These are phyloP conservation scores for Skeletonema tropicum DNA, from an alignment of 108 stramenopile species.

Conservation along the genomic window DNA sequence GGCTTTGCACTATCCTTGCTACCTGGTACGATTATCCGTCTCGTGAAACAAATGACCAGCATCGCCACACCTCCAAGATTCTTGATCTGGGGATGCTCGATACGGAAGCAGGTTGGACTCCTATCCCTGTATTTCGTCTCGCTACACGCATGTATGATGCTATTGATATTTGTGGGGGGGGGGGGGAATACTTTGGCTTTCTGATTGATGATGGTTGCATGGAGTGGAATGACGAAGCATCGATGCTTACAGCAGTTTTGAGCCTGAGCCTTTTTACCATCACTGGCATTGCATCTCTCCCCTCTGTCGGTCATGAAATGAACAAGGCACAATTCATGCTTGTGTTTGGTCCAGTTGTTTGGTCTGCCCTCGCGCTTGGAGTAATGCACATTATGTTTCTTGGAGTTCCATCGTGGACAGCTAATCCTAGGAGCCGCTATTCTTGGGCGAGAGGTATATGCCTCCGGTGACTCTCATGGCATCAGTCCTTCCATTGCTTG, in stretches of 20 bases:
- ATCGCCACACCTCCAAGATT: neutral
- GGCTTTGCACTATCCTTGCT: constrained; percentile 31
- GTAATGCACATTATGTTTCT: constrained; percentile 28
- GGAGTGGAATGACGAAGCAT: constrained; percentile 31
- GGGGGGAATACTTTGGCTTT: constrained; percentile 28
- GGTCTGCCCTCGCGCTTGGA: constrained; percentile 26
- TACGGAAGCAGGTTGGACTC: constrained; percentile 33
- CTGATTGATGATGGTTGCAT: constrained; percentile 3
- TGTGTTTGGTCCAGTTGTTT: constrained; percentile 33
- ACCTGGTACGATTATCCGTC: constrained; percentile 25
- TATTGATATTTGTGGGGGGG: constrained; percentile 20
- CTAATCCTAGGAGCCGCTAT: constrained; percentile 9
- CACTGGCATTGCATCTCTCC: constrained; percentile 28
- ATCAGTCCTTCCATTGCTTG: constrained; percentile 21
- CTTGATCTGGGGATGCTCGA: constrained; percentile 24
- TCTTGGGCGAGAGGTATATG: constrained; percentile 37
- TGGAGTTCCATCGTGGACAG: constrained; percentile 21
- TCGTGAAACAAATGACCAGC: neutral
- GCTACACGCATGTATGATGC: constrained; percentile 19
- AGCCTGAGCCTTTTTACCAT: constrained; percentile 15
- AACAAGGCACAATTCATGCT: constrained; percentile 23
- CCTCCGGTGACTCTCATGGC: constrained; percentile 37
- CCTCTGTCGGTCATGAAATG: constrained; percentile 31
- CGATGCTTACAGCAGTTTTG: constrained; percentile 21
- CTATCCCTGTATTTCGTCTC: constrained; percentile 28